These are phyloP conservation scores for Fusarium sp. DNA, from an alignment of 2,329 filamentous ascomycete species.

Conservation along the genomic window DNA sequence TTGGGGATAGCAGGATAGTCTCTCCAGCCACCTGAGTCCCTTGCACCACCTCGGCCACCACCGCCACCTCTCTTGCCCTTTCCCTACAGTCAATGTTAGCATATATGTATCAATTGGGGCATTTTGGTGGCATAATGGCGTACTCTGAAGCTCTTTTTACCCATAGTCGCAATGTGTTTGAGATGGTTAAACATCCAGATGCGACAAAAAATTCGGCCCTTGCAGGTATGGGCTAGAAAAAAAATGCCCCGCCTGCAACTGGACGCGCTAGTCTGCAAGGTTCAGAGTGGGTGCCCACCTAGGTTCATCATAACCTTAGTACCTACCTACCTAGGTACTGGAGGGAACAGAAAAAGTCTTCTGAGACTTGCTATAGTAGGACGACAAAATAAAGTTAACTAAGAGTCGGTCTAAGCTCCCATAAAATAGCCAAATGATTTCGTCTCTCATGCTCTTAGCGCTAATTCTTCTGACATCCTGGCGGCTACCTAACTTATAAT, in stretches of 20 bases:
- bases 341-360: no score
- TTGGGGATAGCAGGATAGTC: constrained; percentile 67
- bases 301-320: background rate
- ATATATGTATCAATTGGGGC: constrained; percentile 18
- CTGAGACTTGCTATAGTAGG: no score
- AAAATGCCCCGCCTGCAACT: constrained; percentile 37
- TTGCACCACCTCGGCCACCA: constrained; percentile 48
- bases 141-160: constrained; percentile 53
- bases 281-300: no score
- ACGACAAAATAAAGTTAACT: no score
- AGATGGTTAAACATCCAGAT: constrained; percentile 28
- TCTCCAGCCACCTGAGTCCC: constrained; percentile 46
- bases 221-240: constrained; percentile 7
- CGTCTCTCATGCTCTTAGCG: no score
- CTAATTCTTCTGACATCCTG: no score
- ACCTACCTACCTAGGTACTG: no score
- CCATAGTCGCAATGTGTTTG: constrained; percentile 49
- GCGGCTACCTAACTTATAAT: no score
- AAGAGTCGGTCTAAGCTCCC: no score
- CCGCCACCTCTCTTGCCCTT: constrained; percentile 53
- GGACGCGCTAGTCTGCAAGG: constrained; percentile 29
- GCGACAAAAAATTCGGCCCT: constrained; percentile 44
- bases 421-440: no score
- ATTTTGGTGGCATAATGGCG: constrained; percentile 8
- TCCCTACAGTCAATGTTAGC: constrained; percentile 47